These are phyloP conservation scores for Coffea humblotiana DNA, from an alignment of 305 asterid species.

Conservation along the genomic window DNA sequence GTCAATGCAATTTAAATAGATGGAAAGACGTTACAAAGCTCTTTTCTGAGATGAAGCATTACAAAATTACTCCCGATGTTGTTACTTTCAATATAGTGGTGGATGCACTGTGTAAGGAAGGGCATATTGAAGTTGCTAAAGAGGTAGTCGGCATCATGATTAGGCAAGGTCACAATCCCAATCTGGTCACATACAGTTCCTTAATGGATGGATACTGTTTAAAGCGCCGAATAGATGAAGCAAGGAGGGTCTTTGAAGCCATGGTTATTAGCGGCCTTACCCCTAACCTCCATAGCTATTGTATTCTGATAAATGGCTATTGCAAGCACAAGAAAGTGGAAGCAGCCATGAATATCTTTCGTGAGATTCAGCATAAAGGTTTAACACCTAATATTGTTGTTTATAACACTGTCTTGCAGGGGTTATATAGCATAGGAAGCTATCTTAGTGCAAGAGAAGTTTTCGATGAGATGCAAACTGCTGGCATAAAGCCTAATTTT, in stretches of 20 bases:
- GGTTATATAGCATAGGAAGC: slow-evolving; percentile 22
- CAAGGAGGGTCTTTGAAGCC: too few relatives aligned
- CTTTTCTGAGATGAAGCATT: not conserved
- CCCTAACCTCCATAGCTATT: too few relatives aligned
- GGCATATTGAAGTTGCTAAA: not conserved
- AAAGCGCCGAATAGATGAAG: too few relatives aligned
- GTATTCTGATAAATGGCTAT: slow-evolving; percentile 23
- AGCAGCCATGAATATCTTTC: slow-evolving; percentile 26
- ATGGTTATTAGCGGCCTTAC: too few relatives aligned
- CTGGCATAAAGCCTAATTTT: slow-evolving; percentile 14
- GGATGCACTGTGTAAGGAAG: too few relatives aligned
- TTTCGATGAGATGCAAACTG: too few relatives aligned
- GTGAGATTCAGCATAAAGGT: slow-evolving; percentile 14
- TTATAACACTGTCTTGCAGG: slow-evolving; percentile 9
- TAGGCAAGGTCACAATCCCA: not conserved
- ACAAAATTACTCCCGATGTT: too few relatives aligned
- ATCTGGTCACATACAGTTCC: too few relatives aligned
- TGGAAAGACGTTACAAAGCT: not conserved
- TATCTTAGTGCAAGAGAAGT: not conserved
- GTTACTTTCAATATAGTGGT: too few relatives aligned
- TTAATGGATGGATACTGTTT: too few relatives aligned
- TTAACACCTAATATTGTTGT: slow-evolving; percentile 1
- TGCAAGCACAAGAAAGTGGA: slow-evolving; percentile 21
- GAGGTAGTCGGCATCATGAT: slow-evolving; percentile 5
- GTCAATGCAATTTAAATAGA: not conserved